Percentiles rank a stretch among this genome's conserved stretches.
Conservation (phyloP, 164 flowering plant species). For the Echeveria elegans region DNA sequence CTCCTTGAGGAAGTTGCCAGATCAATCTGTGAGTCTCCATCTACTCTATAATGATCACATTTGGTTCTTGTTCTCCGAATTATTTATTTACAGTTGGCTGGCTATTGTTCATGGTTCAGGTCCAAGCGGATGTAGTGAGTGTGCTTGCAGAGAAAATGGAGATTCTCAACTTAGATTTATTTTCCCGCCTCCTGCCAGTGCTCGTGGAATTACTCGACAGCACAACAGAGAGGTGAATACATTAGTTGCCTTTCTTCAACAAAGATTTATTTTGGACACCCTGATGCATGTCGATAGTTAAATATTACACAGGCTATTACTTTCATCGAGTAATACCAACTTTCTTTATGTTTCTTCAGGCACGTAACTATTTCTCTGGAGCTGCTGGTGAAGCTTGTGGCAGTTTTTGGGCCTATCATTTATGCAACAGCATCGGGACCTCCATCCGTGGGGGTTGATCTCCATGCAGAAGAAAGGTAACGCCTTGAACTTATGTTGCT, state of each 20-base stretch:
- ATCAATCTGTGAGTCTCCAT: slow-evolving; percentile 61
- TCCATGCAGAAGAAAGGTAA: slow-evolving; percentile 85
- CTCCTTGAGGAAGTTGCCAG: slow-evolving; percentile 75
- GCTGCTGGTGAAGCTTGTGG: slow-evolving; percentile 74
- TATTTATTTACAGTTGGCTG: neutral
- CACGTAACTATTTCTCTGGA: slow-evolving; percentile 65
- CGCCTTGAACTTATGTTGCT: neutral
- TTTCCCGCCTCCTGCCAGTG: slow-evolving; percentile 75
- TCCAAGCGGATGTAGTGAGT: slow-evolving; percentile 78
- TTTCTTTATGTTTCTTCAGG: slow-evolving; percentile 38
- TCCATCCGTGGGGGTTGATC: slow-evolving; percentile 70
- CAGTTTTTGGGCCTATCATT: slow-evolving; percentile 66
- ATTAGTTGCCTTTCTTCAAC: neutral
- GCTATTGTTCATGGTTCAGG: slow-evolving; percentile 34
- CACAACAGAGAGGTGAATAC: slow-evolving; percentile 64
- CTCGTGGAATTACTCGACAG: slow-evolving; percentile 63
- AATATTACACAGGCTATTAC: too few species aligned
- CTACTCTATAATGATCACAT: slow-evolving; percentile 1
- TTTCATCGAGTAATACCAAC: too few species aligned
- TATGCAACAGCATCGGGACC: slow-evolving; percentile 60
- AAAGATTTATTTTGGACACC: neutral
- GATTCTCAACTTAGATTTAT: slow-evolving; percentile 55
- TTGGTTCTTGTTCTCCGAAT: neutral
- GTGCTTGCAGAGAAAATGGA: slow-evolving; percentile 72
- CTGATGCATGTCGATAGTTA: neutral